Evolutionary conservation across 2,329 filamentous ascomycete species (phyloP).

Genomic region (Myriosclerotinia duriaeana): DNA sequence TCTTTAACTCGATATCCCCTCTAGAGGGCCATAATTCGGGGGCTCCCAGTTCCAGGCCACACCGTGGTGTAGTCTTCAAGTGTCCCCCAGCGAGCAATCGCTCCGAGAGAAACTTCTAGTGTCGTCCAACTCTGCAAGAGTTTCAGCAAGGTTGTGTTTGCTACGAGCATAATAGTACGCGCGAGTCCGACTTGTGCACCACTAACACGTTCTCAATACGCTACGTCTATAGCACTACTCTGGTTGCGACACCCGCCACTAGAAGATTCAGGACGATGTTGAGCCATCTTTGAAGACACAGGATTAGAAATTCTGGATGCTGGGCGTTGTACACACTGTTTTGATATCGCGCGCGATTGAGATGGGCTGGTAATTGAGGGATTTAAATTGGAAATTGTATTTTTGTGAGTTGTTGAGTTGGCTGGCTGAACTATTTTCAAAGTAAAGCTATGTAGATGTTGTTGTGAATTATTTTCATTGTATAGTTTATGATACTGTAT

Average conservation of each 20-base stretch:
- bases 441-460: too few species aligned
- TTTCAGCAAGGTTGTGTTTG: slow-evolving; percentile 30
- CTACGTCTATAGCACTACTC: slow-evolving; percentile 31
- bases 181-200: slow-evolving; percentile 34
- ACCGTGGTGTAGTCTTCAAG: slow-evolving; percentile 46
- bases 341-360: slow-evolving; percentile 41
- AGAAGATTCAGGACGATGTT: slow-evolving; percentile 46
- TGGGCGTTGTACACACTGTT: slow-evolving; percentile 54
- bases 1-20: slow-evolving; percentile 41
- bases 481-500: too few species aligned
- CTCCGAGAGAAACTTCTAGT: slow-evolving; percentile 58
- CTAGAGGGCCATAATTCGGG: slow-evolving; percentile 40
- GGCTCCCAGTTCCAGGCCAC: slow-evolving; percentile 21
- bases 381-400: too few species aligned
- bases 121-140: slow-evolving; percentile 52
- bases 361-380: too few species aligned
- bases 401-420: too few species aligned
- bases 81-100: slow-evolving; percentile 54
- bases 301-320: slow-evolving; percentile 55
- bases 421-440: too few species aligned
- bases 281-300: slow-evolving; percentile 58
- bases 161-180: slow-evolving; percentile 33
- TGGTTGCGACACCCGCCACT: slow-evolving; percentile 23
- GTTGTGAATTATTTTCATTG: too few species aligned
- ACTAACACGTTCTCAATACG: slow-evolving; percentile 25